phyloP scores from a whole-genome alignment of 208 protist species.

The Leishmania major region DNA sequence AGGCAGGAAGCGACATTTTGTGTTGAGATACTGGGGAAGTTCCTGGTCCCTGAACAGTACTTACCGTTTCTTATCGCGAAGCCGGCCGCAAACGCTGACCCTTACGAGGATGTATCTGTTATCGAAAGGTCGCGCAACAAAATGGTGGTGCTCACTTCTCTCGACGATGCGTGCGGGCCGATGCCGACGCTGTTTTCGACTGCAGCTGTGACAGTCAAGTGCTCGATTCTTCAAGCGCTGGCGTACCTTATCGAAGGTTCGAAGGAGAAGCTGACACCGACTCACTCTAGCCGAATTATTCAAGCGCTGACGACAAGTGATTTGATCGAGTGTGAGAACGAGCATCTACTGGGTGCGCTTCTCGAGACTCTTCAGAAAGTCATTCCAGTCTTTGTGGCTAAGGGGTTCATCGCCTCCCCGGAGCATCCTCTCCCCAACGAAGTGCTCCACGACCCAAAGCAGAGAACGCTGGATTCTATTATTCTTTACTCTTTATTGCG shows the following conservation, averaged over 20 bases:
- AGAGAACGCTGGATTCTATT: conserved; percentile 83
- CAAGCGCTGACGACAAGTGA: conserved; percentile 69
- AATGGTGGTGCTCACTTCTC: conserved; percentile 64
- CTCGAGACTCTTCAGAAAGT: conserved; percentile 50
- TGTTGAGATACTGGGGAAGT: conserved; percentile 83
- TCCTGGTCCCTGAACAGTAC: conserved; percentile 90
- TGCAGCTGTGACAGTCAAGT: conserved; percentile 72
- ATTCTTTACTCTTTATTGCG: conserved; percentile 77
- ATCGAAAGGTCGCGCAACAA: conserved; percentile 61
- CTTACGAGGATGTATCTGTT: conserved; percentile 38
- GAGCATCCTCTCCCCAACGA: conserved; percentile 58
- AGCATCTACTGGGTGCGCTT: conserved; percentile 65
- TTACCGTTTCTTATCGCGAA: conserved; percentile 84
- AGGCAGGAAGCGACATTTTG: conserved; percentile 70
- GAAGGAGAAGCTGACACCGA: conserved; percentile 50
- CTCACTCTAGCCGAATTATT: conserved; percentile 64
- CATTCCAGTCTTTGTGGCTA: conserved; percentile 44
- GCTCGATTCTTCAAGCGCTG: conserved; percentile 72
- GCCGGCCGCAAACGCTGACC: conserved; percentile 10
- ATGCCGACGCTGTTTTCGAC: conserved; percentile 87
- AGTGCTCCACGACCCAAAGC: conserved; percentile 49
- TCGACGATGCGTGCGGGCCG: conserved; percentile 22
- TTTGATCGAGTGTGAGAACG: conserved; percentile 68
- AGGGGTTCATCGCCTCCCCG: conserved; percentile 62
- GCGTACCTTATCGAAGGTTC: conserved; percentile 73